Evolutionary conservation across 1,284 basidiomycete species (phyloP).

Genomic region (Grifola frondosa): DNA sequence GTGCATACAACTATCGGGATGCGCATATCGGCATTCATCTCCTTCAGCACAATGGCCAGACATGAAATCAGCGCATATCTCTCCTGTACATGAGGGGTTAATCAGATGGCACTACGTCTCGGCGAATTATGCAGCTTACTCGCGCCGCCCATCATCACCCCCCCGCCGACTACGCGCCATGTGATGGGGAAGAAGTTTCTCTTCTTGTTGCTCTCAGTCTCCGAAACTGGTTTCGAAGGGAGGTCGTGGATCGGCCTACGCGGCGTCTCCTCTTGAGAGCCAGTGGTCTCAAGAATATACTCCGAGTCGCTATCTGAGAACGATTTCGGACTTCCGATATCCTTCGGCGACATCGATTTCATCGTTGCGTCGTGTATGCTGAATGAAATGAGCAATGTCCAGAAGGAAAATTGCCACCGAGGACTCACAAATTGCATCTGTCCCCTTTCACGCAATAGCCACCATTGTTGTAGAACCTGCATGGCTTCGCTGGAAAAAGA

Average conservation of each 20-base stretch:
- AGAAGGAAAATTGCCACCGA: neutral
- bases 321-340: neutral
- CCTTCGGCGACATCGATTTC: neutral
- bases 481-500: conserved; percentile 55
- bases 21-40: conserved; percentile 38
- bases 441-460: conserved; percentile 58
- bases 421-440: conserved; percentile 66
- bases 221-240: conserved; percentile 31
- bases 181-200: conserved; percentile 48
- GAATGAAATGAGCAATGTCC: neutral
- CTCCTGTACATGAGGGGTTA: conserved; percentile 27
- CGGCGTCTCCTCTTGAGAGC: neutral
- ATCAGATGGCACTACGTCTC: too few relatives aligned
- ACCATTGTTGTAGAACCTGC: conserved; percentile 52
- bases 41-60: conserved; percentile 38
- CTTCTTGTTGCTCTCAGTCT: conserved; percentile 36
- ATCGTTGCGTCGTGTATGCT: conserved; percentile 11
- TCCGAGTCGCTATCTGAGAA: too few relatives aligned
- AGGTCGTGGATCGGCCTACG: conserved; percentile 18
- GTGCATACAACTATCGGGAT: conserved; percentile 33
- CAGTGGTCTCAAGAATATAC: too few relatives aligned
- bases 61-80: conserved; percentile 36
- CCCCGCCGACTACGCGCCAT: conserved; percentile 50
- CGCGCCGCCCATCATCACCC: conserved; percentile 47
- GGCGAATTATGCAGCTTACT: too few relatives aligned